These are phyloP conservation scores for Fusarium nelsonii DNA, from an alignment of 2,329 filamentous ascomycete genomes.

Conservation along the genomic window DNA sequence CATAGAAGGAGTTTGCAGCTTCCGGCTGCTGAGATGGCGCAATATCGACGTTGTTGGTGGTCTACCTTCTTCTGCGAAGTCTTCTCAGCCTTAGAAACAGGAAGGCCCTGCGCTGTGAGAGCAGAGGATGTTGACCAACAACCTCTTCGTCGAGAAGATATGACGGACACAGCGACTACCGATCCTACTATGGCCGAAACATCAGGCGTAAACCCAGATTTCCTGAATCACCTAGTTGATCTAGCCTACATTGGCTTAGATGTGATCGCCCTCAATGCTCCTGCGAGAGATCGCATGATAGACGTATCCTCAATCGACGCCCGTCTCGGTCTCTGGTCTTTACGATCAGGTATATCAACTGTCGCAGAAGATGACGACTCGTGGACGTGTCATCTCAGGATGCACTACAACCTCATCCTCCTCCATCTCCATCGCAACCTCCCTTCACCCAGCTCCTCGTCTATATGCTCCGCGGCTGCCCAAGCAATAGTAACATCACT, in stretches of 20 bases:
- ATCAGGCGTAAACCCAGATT: slow-evolving; percentile 28
- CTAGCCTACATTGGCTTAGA: slow-evolving; percentile 44
- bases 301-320: slow-evolving; percentile 42
- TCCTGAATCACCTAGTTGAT: slow-evolving; percentile 44
- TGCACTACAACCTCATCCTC: slow-evolving; percentile 46
- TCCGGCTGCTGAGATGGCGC: slow-evolving; percentile 39
- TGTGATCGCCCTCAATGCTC: slow-evolving; percentile 39
- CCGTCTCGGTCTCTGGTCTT: slow-evolving; percentile 43
- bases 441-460: slow-evolving; percentile 33
- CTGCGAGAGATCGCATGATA: slow-evolving; percentile 31
- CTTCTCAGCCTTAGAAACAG: slow-evolving; percentile 40
- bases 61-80: slow-evolving; percentile 45
- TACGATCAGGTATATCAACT: slow-evolving; percentile 43
- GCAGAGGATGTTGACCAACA: slow-evolving; percentile 45
- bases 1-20: slow-evolving; percentile 41
- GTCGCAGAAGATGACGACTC: slow-evolving; percentile 41
- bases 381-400: slow-evolving; percentile 42
- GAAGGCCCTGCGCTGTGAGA: slow-evolving; percentile 41
- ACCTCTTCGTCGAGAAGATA: slow-evolving; percentile 39
- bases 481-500: slow-evolving; percentile 44
- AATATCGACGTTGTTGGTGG: slow-evolving; percentile 46
- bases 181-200: neutral
- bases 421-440: slow-evolving; percentile 44
- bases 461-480: slow-evolving; percentile 44
- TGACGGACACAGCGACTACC: slow-evolving; percentile 29